Evolutionary conservation across 352 stramenopile genomes (phyloP), one percentile per base, ranked within the genome.

Genomic region (Globisporangium cylindrosporum): DNA sequence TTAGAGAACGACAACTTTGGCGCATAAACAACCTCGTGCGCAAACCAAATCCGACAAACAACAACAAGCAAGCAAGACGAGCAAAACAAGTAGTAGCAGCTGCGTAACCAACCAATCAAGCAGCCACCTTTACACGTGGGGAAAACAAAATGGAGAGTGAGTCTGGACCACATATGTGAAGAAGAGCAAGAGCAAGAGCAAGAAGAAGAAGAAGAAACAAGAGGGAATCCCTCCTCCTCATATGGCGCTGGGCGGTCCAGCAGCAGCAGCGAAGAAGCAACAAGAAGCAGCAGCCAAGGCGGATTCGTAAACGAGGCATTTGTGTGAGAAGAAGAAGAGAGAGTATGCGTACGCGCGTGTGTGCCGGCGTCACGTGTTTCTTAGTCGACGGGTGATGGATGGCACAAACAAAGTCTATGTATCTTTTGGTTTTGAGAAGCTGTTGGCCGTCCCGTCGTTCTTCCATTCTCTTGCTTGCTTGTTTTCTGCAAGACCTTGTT

Each of bases 1-100:
- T 43, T 66, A 36, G 54, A 68, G 9, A 15, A 43, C 36, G 57
- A 62, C 49, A 57, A 46, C 43, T 64, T 59, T 43, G 56, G 56
- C 64, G 55, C 46, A 60, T 70, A 70, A 66, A 12, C 54, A 56
- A 14, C 29, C 4, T 10, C 22, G 56, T 15, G 41, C 20, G 7
- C 5, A 12, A 36, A 51, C 8, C 20, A 54, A 59, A 59, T 15
- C 53, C 34, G 22, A 38, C 53, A 59, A 32, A 20, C 22, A 36
- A 38, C 22, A 59, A 36, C 24, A 64, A 64, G 41, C 59, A 49
- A 62, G 20, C 8, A 27, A 20, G 20, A 29, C 22, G 41, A 59
- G 38, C 53, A 59, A 36, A 59, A 59, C 54, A 41, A 22, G 54
- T 59, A 59, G 54, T 59, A 59, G 54, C 53, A 22, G 57, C 20